These are phyloP conservation scores for Auricularia sp. DNA, from an alignment of 768 basidiomycete species.

Conservation along the genomic window DNA sequence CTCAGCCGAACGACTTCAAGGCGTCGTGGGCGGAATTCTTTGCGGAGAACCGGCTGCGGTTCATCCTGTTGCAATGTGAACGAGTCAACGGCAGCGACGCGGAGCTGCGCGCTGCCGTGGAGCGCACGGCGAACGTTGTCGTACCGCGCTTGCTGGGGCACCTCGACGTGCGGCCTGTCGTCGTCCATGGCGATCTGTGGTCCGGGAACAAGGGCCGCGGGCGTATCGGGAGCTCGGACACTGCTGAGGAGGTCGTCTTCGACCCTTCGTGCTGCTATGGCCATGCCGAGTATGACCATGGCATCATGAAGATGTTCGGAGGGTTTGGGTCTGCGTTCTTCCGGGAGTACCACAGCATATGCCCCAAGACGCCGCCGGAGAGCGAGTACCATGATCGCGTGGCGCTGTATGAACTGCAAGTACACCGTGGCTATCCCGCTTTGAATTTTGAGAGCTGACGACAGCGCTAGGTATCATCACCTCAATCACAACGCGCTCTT, in stretches of 20 bases:
- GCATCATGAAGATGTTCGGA: slow-evolving; percentile 2
- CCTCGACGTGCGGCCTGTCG: not conserved
- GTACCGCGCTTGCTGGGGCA: not conserved
- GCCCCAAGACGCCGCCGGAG: not conserved
- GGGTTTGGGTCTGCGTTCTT: not conserved
- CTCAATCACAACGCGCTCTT: not conserved
- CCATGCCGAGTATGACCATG: not conserved
- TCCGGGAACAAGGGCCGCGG: not conserved
- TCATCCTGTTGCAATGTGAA: not conserved
- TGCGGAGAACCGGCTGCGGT: not conserved
- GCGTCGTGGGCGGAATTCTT: not conserved
- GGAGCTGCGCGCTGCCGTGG: not conserved
- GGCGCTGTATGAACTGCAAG: not conserved
- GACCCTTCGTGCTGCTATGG: not conserved
- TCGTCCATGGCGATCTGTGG: not conserved
- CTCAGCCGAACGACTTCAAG: not conserved
- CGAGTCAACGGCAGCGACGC: not conserved
- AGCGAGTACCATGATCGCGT: not conserved
- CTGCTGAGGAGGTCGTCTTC: not conserved
- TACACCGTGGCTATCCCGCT: not conserved
- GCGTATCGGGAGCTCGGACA: not conserved
- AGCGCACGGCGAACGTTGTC: not conserved
- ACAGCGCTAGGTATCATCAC: not conserved
- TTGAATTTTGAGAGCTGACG: not conserved
- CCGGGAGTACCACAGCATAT: not conserved